A percentile compares a stretch with the other conserved stretches of the same genome.
Conservation (phyloP, 2,329 filamentous ascomycete species). For the Triangularia setosa region DNA sequence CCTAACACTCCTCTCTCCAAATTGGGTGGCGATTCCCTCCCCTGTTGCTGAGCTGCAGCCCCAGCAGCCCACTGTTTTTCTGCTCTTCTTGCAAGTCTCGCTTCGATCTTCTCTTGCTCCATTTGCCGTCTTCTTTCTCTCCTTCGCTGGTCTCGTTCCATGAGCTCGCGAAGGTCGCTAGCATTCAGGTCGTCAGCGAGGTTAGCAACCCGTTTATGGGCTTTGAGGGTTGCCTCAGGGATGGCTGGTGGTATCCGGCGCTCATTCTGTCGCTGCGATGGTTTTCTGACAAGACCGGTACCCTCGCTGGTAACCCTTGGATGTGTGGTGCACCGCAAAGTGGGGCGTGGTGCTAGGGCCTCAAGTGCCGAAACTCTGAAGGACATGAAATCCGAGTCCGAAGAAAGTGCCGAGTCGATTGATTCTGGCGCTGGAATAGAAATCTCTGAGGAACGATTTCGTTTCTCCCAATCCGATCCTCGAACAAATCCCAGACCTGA, state of each 20-base stretch:
- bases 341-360: slow-evolving; percentile 80
- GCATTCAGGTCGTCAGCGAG: slow-evolving; percentile 84
- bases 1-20: slow-evolving; percentile 59
- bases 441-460: slow-evolving; percentile 64
- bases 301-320: slow-evolving; percentile 51
- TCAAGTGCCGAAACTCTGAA: slow-evolving; percentile 79
- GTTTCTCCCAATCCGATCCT: slow-evolving; percentile 37
- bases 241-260: slow-evolving; percentile 50
- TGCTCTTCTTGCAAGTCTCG: slow-evolving; percentile 60
- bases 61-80: slow-evolving; percentile 53
- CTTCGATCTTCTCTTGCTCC: slow-evolving; percentile 64
- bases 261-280: slow-evolving; percentile 39
- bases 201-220: slow-evolving; percentile 61
- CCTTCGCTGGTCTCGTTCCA: slow-evolving; percentile 83
- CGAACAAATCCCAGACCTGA: slow-evolving; percentile 40
- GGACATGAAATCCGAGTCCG: slow-evolving; percentile 67
- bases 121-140: slow-evolving; percentile 67
- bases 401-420: slow-evolving; percentile 71
- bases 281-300: slow-evolving; percentile 44
- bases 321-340: slow-evolving; percentile 68
- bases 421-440: slow-evolving; percentile 73
- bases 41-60: slow-evolving; percentile 51
- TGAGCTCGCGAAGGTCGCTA: slow-evolving; percentile 75
- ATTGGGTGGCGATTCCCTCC: slow-evolving; percentile 51
- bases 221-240: slow-evolving; percentile 57